phyloP scores from a whole-genome alignment of 441 rosid genomes.

The Croton laevigatus region DNA sequence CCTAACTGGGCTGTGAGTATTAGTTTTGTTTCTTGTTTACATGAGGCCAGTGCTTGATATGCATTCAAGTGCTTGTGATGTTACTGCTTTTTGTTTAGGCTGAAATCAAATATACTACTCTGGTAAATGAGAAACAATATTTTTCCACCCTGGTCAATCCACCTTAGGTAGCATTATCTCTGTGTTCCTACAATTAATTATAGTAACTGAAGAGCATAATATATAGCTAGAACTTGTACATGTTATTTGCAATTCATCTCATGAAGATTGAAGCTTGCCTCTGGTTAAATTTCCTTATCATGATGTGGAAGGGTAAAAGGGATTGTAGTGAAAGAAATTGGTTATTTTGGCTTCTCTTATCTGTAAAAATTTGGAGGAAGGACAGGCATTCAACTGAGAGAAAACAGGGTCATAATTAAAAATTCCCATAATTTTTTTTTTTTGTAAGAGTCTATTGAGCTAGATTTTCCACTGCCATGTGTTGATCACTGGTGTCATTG shows the following conservation, averaged over 20 bases:
- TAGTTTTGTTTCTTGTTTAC: slow-evolving; percentile 6
- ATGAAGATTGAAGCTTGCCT: neutral
- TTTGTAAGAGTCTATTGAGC: neutral
- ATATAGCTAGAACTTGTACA: neutral
- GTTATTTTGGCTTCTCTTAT: neutral
- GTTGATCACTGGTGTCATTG: neutral
- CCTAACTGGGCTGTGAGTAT: slow-evolving; percentile 96
- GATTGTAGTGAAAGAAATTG: neutral
- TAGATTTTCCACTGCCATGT: neutral
- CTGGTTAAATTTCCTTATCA: neutral
- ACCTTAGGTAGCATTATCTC: neutral
- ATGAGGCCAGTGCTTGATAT: neutral
- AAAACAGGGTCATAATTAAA: neutral
- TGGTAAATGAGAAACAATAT: neutral
- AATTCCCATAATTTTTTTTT: neutral
- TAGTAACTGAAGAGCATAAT: neutral
- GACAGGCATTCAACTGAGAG: neutral
- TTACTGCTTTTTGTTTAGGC: neutral
- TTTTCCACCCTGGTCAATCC: neutral
- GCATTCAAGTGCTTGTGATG: slow-evolving; percentile 1
- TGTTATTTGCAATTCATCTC: neutral
- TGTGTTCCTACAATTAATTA: neutral
- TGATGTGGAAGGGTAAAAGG: neutral
- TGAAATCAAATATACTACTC: neutral
- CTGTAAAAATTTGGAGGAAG: neutral